Evolutionary conservation across 1,284 basidiomycete species (phyloP).

Genomic region (Naganishia albida): DNA sequence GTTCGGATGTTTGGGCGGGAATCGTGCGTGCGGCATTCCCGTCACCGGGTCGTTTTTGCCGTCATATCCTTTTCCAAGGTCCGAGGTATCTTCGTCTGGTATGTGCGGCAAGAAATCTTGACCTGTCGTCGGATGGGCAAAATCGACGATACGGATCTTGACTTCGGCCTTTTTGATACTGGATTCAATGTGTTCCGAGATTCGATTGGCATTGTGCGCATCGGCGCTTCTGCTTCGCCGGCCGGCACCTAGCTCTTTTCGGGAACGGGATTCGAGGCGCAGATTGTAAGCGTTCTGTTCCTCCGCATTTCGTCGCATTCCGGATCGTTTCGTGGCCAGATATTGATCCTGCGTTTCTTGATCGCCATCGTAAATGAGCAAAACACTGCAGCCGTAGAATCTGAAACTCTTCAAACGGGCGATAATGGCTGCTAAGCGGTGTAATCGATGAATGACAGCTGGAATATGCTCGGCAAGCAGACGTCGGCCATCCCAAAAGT

Average conservation of each 20-base stretch:
- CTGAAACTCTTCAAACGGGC: conserved; percentile 85
- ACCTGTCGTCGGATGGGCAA: conserved; percentile 97
- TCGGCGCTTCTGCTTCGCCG: conserved; percentile 42
- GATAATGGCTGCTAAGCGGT: conserved; percentile 89
- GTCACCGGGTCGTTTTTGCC: conserved; percentile 74
- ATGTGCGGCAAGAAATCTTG: conserved; percentile 73
- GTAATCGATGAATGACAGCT: conserved; percentile 83
- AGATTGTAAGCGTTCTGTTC: conserved; percentile 30
- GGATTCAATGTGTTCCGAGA: conserved; percentile 33
- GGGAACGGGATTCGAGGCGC: conserved; percentile 34
- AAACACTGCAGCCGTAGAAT: conserved; percentile 95
- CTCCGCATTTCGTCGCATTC: conserved; percentile 26
- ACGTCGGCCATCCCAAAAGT: conserved; percentile 80
- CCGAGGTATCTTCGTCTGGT: conserved; percentile 42
- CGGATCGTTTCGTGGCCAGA: conserved; percentile 21
- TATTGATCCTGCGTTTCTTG: conserved; percentile 71
- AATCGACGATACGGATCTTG: conserved; percentile 95
- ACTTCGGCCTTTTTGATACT: conserved; percentile 79
- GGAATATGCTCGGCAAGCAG: conserved; percentile 92
- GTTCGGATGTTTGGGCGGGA: conserved; percentile 85
- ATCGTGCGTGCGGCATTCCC: conserved; percentile 78
- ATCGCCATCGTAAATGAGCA: conserved; percentile 98
- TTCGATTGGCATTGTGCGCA: conserved; percentile 31
- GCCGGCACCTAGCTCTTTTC: conserved; percentile 36
- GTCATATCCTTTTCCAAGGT: conserved; percentile 72